Percentiles rank a stretch among this genome's conserved stretches.
Conservation (phyloP, 805 yeast species). For the Debaryomyces prosopidis region DNA sequence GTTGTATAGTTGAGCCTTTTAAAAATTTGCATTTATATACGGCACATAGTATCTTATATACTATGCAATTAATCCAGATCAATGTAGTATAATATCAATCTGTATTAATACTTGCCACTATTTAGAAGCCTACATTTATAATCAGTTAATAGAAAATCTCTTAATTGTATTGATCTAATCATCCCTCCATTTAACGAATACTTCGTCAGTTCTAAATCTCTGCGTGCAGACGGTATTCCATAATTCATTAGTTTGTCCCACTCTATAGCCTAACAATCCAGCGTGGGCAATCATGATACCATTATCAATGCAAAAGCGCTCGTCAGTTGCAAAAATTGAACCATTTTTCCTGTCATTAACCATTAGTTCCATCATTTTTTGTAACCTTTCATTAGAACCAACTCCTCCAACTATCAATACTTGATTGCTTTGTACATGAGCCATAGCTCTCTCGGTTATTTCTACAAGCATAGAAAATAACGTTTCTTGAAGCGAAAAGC, state of each 20-base stretch:
- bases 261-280: conserved; percentile 81
- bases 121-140: not conserved
- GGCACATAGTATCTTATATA: conserved; percentile 3
- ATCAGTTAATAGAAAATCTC: not conserved
- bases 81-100: not conserved
- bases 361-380: conserved; percentile 97
- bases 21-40: conserved; percentile 8
- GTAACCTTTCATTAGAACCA: conserved; percentile 90
- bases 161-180: conserved; percentile 28
- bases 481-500: conserved; percentile 91
- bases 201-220: conserved; percentile 93
- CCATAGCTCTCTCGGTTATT: conserved; percentile 97
- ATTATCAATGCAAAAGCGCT: conserved; percentile 94
- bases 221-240: conserved; percentile 85
- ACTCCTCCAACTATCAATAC: conserved; percentile 97
- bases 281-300: conserved; percentile 99
- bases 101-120: not conserved
- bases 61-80: not conserved
- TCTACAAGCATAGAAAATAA: conserved; percentile 95
- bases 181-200: conserved; percentile 86
- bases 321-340: conserved; percentile 91
- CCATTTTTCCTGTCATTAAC: conserved; percentile 82
- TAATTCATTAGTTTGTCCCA: conserved; percentile 66
- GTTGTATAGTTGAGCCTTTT: conserved; percentile 7
- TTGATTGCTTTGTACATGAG: conserved; percentile 86